Evolutionary conservation across 306 rosid genomes (phyloP).

Genomic region (Dalbergia oliveri): DNA sequence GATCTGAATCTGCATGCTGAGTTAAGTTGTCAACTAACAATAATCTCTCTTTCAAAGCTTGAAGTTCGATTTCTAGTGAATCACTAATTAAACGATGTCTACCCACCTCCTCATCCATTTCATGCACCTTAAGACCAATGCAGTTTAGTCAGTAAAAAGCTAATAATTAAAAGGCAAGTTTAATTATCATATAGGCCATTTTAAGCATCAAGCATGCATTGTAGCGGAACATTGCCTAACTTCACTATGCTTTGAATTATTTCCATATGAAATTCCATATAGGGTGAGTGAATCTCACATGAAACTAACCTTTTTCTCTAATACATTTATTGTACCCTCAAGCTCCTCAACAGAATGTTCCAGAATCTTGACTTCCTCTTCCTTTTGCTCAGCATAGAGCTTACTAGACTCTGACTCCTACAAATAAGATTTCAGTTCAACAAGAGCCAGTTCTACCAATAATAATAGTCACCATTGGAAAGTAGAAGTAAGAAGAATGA

Average conservation of each 20-base stretch:
- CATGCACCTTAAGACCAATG: conserved; percentile 66
- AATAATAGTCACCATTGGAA: conserved; percentile 26
- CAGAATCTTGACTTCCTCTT: conserved; percentile 93
- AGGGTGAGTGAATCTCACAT: not conserved
- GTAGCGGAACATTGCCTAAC: conserved; percentile 20
- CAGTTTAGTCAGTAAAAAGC: conserved; percentile 35
- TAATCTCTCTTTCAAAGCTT: conserved; percentile 72
- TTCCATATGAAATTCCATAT: not conserved
- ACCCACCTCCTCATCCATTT: conserved; percentile 89
- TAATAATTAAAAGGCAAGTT: conserved; percentile 4
- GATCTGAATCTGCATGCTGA: conserved; percentile 60
- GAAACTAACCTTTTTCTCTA: conserved; percentile 86
- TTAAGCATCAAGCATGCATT: conserved; percentile 24
- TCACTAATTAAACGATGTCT: conserved; percentile 76
- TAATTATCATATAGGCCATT: conserved; percentile 28
- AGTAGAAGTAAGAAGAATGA: conserved; percentile 38
- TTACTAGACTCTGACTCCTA: conserved; percentile 90
- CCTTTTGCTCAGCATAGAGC: conserved; percentile 86
- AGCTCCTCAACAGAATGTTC: conserved; percentile 96
- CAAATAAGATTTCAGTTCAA: conserved; percentile 45
- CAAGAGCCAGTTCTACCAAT: conserved; percentile 35
- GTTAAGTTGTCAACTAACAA: conserved; percentile 65
- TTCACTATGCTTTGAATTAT: conserved; percentile 16
- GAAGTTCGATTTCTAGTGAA: conserved; percentile 80
- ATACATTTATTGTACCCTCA: conserved; percentile 88